Evolutionary conservation across 2,329 filamentous ascomycete species (phyloP), one percentile per base, ranked within the genome.

Genomic region (Colletotrichum spaethianum): DNA sequence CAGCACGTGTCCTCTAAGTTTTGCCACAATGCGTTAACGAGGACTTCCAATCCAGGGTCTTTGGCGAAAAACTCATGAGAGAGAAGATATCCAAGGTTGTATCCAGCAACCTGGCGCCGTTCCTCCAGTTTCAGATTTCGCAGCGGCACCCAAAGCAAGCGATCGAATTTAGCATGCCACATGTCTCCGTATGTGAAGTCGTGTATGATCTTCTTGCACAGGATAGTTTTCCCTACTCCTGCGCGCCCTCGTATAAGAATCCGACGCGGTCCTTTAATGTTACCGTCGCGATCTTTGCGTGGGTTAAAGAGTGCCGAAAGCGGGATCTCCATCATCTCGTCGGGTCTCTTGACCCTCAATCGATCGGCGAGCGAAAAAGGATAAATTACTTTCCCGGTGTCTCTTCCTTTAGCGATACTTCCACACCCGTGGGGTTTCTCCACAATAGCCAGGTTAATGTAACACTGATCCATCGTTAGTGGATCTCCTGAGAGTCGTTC

Each of bases 391-490:
- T 28, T 62, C 36, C 31, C 31, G 5, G 16, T 8, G 18, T 12
- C 4, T 31, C 5, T 26, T 8, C 14, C 9, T n/a, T 7, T 7
- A 18, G 23, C 5, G 12, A 7, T 52, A 12, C 28, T 7, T n/a
- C 20, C n/a, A n/a, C n/a, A n/a, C n/a, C n/a, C n/a, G n/a, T 53
- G 31, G 46, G 18, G 26, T 44, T 78, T 69, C 72, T 82, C 75
- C 31, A 83, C 67, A n/a, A 83, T 77, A 57, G 77, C 77, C 28
- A 84, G 80, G 70, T 84, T 84, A 72, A 84, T 83, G 57, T 83
- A 84, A 73, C 80, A 83, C 46, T 79, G 77, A 36, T 81, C 75
- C 76, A 83, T 82, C 3, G 75, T 28, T 36, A 83, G 71, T 14
- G 5, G 5, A 0, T 79, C 75, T 40, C 80, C 81, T 8, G 80